A percentile compares a stretch with the other conserved stretches of the same genome.
These are phyloP conservation scores for Russula virescens DNA, from an alignment of 768 basidiomycete genomes.

Conservation along the genomic window DNA sequence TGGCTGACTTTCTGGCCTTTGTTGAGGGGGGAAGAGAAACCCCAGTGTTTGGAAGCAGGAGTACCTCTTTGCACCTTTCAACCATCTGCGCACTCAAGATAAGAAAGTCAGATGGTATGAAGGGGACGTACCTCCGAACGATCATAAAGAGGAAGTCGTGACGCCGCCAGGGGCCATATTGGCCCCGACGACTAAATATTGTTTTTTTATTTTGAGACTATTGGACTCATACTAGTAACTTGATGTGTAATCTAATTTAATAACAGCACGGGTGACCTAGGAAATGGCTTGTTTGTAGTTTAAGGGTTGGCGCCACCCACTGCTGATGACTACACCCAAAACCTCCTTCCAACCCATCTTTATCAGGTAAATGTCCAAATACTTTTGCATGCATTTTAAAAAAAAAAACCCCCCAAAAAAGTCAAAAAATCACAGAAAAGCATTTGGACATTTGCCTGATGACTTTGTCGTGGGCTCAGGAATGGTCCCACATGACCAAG, in stretches of 20 bases:
- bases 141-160: constrained; percentile 8
- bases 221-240: background rate
- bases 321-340: no score
- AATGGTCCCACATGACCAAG: no score
- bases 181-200: background rate
- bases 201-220: background rate
- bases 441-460: no score
- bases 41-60: background rate
- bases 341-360: no score
- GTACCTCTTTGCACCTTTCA: background rate
- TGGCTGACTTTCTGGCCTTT: no score
- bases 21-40: constrained; percentile 1
- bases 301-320: no score
- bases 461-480: no score
- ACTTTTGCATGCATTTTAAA: no score
- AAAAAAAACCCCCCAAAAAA: no score
- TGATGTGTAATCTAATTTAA: background rate
- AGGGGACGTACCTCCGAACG: constrained; percentile 6
- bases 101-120: constrained; percentile 13
- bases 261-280: background rate
- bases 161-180: background rate
- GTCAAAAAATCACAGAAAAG: no score
- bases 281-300: background rate
- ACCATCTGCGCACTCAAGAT: background rate
- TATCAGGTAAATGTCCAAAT: no score